phyloP scores from a whole-genome alignment of 257 asterid genomes.

The Ocimum tenuiflorum region DNA sequence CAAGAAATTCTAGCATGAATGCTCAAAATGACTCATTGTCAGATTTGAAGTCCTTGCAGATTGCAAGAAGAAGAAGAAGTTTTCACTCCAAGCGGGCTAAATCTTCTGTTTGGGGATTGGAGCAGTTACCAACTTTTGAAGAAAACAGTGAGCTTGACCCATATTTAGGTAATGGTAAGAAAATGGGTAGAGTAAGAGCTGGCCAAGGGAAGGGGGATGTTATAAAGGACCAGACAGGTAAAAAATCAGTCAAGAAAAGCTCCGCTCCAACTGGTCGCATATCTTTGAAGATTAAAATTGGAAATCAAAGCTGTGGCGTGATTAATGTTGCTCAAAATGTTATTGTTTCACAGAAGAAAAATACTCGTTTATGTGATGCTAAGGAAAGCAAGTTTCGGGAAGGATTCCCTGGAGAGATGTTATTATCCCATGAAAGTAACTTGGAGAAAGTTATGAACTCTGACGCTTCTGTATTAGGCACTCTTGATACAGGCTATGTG shows the following conservation, averaged over 20 bases:
- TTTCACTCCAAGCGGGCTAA: conserved; percentile 36
- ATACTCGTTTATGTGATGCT: conserved; percentile 22
- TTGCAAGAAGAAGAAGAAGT: conserved; percentile 59
- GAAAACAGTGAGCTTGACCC: conserved; percentile 25
- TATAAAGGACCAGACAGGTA: conserved; percentile 29
- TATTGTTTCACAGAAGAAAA: conserved; percentile 17
- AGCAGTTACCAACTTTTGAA: conserved; percentile 32
- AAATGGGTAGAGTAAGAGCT: conserved; percentile 28
- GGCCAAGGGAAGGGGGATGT: conserved; percentile 32
- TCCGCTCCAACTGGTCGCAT: conserved; percentile 46
- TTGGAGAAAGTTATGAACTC: conserved; percentile 29
- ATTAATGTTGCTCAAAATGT: conserved; percentile 24
- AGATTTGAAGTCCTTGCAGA: conserved; percentile 41
- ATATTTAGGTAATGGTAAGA: conserved; percentile 29
- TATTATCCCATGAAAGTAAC: conserved; percentile 23
- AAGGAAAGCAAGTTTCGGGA: conserved; percentile 24
- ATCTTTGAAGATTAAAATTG: conserved; percentile 66
- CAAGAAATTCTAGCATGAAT: conserved; percentile 27
- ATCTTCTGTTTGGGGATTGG: conserved; percentile 52
- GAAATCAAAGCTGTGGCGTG: conserved; percentile 36
- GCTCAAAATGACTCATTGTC: conserved; percentile 26
- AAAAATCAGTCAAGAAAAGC: conserved; percentile 33
- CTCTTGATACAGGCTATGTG: conserved; percentile 26
- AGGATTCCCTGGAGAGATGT: conserved; percentile 28
- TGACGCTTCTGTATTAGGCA: conserved; percentile 31